Percentiles rank a stretch among this genome's conserved stretches.
Conservation (phyloP, 768 basidiomycete genomes). For the Macrolepiota dolichaula region DNA sequence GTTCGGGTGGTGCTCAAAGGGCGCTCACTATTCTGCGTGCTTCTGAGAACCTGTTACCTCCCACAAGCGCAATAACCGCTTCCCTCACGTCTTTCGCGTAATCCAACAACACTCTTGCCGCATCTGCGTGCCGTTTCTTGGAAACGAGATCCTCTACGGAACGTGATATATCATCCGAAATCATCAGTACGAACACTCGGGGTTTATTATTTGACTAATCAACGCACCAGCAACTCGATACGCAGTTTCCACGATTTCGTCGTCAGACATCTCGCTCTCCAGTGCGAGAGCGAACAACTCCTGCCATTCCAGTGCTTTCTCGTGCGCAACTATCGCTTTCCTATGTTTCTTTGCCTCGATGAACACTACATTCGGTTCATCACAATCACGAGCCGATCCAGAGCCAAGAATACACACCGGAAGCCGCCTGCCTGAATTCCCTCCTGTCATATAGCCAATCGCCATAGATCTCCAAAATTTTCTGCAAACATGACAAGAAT, state of each 20-base stretch:
- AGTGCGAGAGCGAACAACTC: constrained; percentile 83
- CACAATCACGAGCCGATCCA: not conserved
- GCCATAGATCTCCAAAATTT: constrained; percentile 72
- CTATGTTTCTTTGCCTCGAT: constrained; percentile 54
- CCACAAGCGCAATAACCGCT: constrained; percentile 71
- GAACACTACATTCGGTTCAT: constrained; percentile 54
- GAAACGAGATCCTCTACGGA: constrained; percentile 72
- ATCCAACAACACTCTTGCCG: constrained; percentile 79
- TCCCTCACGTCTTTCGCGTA: constrained; percentile 77
- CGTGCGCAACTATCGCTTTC: constrained; percentile 86
- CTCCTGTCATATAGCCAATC: constrained; percentile 84
- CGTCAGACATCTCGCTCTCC: constrained; percentile 42
- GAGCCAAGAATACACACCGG: constrained; percentile 45
- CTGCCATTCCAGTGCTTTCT: constrained; percentile 86
- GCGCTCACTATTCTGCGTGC: constrained; percentile 74
- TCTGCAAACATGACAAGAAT: constrained; percentile 35
- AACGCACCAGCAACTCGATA: constrained; percentile 77
- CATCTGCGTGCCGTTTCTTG: constrained; percentile 79
- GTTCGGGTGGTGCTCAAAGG: constrained; percentile 1
- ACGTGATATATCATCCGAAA: not conserved
- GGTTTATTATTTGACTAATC: not conserved
- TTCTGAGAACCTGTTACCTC: constrained; percentile 84
- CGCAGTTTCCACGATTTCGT: constrained; percentile 62
- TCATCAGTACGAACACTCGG: not conserved
- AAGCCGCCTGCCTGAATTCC: constrained; percentile 80